Evolutionary conservation across 2,329 filamentous ascomycete genomes (phyloP), one percentile per base, ranked within the genome.

Genomic region (Capronia epimyces): DNA sequence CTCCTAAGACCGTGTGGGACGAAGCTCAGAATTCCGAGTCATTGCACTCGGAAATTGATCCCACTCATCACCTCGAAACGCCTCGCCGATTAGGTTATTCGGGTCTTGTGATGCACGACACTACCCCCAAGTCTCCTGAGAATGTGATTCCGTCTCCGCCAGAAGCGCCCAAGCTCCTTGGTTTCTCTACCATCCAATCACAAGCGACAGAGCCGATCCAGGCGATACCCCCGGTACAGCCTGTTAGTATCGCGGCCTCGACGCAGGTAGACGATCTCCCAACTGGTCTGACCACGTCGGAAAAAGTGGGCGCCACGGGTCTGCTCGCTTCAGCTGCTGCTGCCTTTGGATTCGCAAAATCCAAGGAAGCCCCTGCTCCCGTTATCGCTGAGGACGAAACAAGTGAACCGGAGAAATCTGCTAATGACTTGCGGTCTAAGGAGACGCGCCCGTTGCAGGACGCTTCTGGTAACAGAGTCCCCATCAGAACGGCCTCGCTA

Each of bases 301-400:
- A 56, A 42, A 52, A 54, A 21, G 45, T 49, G 8, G 55, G 36
- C n/a, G 64, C 16, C 12, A 42, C 50, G n/a, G 56, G 57, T 22
- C 34, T 61, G 2, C 41, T 62, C 16, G 58, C 57, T 27, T 53
- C 60, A 9, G 52, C 52, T 21, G 60, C 53, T 13, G 56, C 56
- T 34, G 55, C 54, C 13, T 25, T 56, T n/a, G 59, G 57, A 20
- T 51, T 62, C 16, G 44, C 49, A 9, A 55, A 50, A 29, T 41
- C 52, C 7, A 51, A 57, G 24, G 53, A 58, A 10, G 68, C 39
- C 66, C 72, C 55, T 65, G 75, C 43, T 65, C 74, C 63, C 67
- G 72, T 52, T 72, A 74, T 86, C 64, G 80, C 80, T 2, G 82
- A 86, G 63, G 83, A 87, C 60, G 78, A 81, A 55, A 81, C 80